Base-by-base conservation (phyloP, 768 basidiomycete genomes). In the Podaxis carcinomalis region DNA sequence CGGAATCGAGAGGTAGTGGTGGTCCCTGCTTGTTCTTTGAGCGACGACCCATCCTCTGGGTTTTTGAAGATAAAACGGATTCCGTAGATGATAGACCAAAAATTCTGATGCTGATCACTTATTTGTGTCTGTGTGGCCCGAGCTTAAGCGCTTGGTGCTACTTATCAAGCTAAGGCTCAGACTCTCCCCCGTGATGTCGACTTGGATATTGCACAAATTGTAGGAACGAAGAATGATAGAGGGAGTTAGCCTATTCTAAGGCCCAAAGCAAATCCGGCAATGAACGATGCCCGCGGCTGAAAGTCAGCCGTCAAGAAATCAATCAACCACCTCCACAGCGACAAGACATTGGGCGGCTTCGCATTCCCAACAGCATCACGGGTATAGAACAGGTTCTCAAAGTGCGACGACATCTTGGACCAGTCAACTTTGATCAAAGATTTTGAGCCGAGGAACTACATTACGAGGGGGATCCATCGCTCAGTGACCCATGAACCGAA, bases 301-400 rank as follows among this genome's bases (percentile, higher is more conserved):
- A 98, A 95, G 70, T 97, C 93, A 5, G 94, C 91, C 0, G 90
- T 92, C 72, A 98, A 74, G 76, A 98, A 97, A 72, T 92, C 78
- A 23, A 90, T 72, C 23, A 87, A 65, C 82, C 87, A 86, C 40
- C 69, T 79, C 83, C 89, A 92, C 25, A 90, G 68, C 2, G 86
- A 82, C 19, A 71, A 70, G 56, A 92, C 72, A 3, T 84, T 92
- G 1, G 91, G 89, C 2, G 92, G 80, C 53, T 74, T 80, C 62
- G 69, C 79, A 9, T 69, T 70, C 1, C 88, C 89, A 0, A 77
- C 71, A 5, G 78, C 74, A 50, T 92, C 86, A 14, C 72, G 81
- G 4, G 83, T 85, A 71, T 92, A 86, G 71, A 93, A 87, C 39
- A 83, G 63, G 58, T 82, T 81, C 69, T 94, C 91, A 72, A 94